phyloP scores from a whole-genome alignment of 2,329 filamentous ascomycete species.

The Monosporascus sp. region DNA sequence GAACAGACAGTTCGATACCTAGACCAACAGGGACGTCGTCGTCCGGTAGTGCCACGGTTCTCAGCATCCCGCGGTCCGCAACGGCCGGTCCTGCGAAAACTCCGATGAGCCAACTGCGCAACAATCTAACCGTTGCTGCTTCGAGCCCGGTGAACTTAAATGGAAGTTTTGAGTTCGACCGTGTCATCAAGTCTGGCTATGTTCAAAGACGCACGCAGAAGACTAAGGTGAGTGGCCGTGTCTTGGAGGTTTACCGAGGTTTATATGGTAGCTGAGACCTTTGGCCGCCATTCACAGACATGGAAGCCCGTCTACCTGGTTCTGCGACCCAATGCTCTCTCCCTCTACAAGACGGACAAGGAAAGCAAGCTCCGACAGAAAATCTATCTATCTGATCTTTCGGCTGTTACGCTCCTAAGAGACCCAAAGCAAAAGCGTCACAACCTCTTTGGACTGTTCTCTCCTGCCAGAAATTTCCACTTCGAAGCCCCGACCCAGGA shows the following conservation, averaged over 20 bases:
- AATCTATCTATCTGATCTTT: conserved; percentile 82
- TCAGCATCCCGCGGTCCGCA: conserved; percentile 19
- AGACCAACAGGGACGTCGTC: conserved; percentile 12
- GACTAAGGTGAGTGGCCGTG: conserved; percentile 64
- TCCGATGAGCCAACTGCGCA: conserved; percentile 26
- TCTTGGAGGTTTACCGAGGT: background rate
- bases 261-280: conserved; percentile 4
- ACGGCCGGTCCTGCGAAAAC: conserved; percentile 16
- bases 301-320: conserved; percentile 92
- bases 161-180: conserved; percentile 93
- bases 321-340: conserved; percentile 81
- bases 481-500: conserved; percentile 68
- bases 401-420: conserved; percentile 81
- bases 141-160: conserved; percentile 89
- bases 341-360: conserved; percentile 86
- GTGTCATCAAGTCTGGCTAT: conserved; percentile 83
- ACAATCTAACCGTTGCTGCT: conserved; percentile 52
- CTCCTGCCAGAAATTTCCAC: conserved; percentile 84
- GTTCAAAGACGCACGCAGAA: conserved; percentile 86
- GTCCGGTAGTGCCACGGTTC: conserved; percentile 19
- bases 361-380: conserved; percentile 87
- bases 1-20: conserved; percentile 17
- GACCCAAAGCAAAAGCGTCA: conserved; percentile 83
- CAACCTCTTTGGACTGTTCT: conserved; percentile 89
- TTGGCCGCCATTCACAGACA: conserved; percentile 44